Conservation (phyloP, 331 rosid genomes). For the Saraca asoca region DNA sequence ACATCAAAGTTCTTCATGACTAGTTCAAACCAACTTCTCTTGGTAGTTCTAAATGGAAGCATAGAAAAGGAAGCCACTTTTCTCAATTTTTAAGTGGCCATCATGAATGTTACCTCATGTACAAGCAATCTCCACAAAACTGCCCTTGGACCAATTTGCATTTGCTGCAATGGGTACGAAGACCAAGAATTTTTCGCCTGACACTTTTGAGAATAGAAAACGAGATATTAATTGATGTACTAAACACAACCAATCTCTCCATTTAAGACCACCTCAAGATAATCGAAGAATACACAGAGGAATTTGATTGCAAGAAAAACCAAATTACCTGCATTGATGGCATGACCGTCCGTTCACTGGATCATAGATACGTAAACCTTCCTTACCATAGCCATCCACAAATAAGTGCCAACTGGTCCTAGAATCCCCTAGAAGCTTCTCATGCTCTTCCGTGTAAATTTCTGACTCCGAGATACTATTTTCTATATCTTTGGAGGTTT, state of each 20-base stretch:
- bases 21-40: neutral
- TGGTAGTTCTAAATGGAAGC: neutral
- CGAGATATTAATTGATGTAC: no score
- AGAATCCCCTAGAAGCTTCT: constrained; percentile 66
- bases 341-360: constrained; percentile 60
- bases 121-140: constrained; percentile 89
- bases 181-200: constrained; percentile 68
- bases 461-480: constrained; percentile 54
- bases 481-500: constrained; percentile 23
- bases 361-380: constrained; percentile 63
- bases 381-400: constrained; percentile 71
- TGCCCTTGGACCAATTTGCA: constrained; percentile 64
- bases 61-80: neutral
- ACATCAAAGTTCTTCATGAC: neutral
- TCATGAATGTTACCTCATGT: constrained; percentile 57
- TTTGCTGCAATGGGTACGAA: constrained; percentile 55
- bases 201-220: neutral
- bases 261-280: no score
- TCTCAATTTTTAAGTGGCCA: neutral
- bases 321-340: constrained; percentile 77
- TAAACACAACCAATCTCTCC: no score
- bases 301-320: neutral
- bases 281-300: no score
- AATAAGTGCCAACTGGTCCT: constrained; percentile 52
- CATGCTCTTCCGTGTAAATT: constrained; percentile 69